Base-by-base conservation (phyloP, 2,329 filamentous ascomycete genomes). In the Trichoderma cornu-damae region DNA sequence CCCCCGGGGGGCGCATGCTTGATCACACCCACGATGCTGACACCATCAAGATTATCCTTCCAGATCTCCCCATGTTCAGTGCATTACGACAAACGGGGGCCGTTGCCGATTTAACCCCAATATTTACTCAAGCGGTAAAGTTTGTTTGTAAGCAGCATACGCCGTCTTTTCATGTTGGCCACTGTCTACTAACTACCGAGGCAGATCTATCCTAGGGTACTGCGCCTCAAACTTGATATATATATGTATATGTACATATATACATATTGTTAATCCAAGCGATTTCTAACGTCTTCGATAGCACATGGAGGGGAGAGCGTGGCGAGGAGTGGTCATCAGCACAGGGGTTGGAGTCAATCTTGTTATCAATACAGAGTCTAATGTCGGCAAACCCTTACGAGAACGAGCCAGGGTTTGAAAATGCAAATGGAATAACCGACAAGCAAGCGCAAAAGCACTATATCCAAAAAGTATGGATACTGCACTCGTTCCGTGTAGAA, bases 251-350 rank as follows among this genome's bases (percentile, higher is more conserved):
- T n/a, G n/a, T n/a, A n/a, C n/a, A n/a, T n/a, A n/a, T n/a, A n/a
- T 30, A 50, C 18, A 22, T 5, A 8, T 16, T 7, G 11, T 43
- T 16, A 43, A 7, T 32, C n/a, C 2, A 24, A 46, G 4, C 28
- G 24, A 42, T 11, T 18, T 32, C 59, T 61, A 26, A 62, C 55
- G n/a, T 1, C 35, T 20, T 59, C 18, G 6, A n/a, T 64, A 95
- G 92, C 58, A 99, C 94, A 69, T 99, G 94, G 94, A 83, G 88
- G 49, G 92, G 92, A 26, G 88, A 96, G 67, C 81, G 84, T 14
- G 90, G 92, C 56, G 94, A 97, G 72, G 86, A 96, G 70, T 99
- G 94, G 94, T 96, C 92, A 14, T 91, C 92, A 14, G 94, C 93
- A 1, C 94, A 97, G 70, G 93, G 94, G 6, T 78, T 99, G 1